Evolutionary conservation across 495 filamentous ascomycete genomes (phyloP).

Genomic region (Daldinia vernicosa): DNA sequence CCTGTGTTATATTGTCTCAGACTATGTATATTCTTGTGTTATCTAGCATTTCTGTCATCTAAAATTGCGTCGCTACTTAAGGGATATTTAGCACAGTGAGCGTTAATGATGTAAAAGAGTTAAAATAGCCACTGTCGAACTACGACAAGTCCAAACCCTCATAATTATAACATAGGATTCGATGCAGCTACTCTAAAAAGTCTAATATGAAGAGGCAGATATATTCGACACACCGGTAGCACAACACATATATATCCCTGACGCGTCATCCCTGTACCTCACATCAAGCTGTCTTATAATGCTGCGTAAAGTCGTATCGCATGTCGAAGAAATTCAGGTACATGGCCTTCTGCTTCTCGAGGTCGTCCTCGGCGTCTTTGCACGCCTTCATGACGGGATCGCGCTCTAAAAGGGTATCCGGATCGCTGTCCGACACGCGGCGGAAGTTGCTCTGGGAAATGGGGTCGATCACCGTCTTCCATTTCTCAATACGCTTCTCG

Average conservation of each 20-base stretch:
- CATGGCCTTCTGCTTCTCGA: conserved; percentile 42
- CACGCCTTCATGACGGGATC: conserved; percentile 54
- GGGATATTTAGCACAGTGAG: neutral
- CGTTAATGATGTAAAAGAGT: no score
- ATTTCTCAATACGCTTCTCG: conserved; percentile 65
- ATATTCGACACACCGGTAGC: neutral
- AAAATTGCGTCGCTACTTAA: neutral
- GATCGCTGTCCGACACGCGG: conserved; percentile 51
- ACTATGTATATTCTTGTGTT: neutral
- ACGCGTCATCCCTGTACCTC: neutral
- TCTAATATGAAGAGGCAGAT: conserved; percentile 5
- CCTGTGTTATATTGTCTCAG: neutral
- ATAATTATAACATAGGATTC: neutral
- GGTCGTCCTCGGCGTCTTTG: conserved; percentile 48
- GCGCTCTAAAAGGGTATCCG: conserved; percentile 46
- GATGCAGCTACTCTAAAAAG: conserved; percentile 3
- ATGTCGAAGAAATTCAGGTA: conserved; percentile 46
- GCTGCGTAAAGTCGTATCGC: conserved; percentile 56
- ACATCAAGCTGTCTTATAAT: conserved; percentile 47
- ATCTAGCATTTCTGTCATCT: neutral
- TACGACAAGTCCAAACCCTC: neutral
- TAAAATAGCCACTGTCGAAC: neutral
- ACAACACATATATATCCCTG: neutral
- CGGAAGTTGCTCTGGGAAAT: conserved; percentile 63
- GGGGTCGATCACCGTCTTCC: conserved; percentile 63